Conservation (phyloP, 495 filamentous ascomycete species). For the Aspergillus cristatus region DNA sequence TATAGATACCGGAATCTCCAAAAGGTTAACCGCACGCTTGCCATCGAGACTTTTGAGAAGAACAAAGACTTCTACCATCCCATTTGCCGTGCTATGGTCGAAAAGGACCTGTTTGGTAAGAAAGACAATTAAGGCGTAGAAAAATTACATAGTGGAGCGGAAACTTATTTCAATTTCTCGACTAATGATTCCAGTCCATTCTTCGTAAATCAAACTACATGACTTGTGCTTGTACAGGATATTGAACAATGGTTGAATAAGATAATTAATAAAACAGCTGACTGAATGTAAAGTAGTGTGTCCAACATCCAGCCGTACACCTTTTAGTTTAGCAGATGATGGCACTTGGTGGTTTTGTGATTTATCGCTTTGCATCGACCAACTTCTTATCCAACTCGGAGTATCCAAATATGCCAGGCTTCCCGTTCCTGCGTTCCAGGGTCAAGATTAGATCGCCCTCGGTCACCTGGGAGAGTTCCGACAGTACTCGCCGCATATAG, state of each 20-base stretch:
- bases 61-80: slow-evolving; percentile 92
- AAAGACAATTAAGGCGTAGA: slow-evolving; percentile 17
- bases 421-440: slow-evolving; percentile 12
- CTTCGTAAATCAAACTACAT: no score
- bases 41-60: slow-evolving; percentile 74
- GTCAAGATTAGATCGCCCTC: slow-evolving; percentile 47
- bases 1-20: slow-evolving; percentile 57
- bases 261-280: background rate
- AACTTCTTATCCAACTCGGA: slow-evolving; percentile 26
- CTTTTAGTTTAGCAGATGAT: no score
- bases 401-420: slow-evolving; percentile 26
- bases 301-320: background rate
- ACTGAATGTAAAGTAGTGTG: slow-evolving; percentile 1
- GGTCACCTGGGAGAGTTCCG: slow-evolving; percentile 49
- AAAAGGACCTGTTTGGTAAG: slow-evolving; percentile 66
- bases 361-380: slow-evolving; percentile 20
- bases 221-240: background rate
- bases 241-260: background rate
- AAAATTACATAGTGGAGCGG: background rate
- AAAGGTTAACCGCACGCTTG: slow-evolving; percentile 61
- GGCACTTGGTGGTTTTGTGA: background rate
- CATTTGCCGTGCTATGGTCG: slow-evolving; percentile 73
- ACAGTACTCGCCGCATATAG: slow-evolving; percentile 65
- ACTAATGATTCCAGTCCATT: no score
- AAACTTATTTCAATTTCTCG: no score